Evolutionary conservation across 441 rosid species (phyloP), one percentile per base, ranked within the genome.

Genomic region (Erodium texanum): DNA sequence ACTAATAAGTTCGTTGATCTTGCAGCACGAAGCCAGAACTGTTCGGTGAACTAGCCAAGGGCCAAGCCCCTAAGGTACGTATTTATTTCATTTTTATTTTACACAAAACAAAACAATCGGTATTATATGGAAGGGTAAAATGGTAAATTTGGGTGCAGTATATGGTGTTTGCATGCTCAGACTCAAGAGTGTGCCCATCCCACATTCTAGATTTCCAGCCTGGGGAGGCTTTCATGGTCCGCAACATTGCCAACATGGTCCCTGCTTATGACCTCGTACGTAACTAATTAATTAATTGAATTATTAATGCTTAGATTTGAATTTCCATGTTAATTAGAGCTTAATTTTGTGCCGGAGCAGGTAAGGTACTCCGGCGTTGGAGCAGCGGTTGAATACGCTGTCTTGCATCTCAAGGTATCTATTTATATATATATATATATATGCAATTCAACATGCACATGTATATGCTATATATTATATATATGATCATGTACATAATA

Each of bases 131-230:
- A 23, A 7, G 27, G 29, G 27, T 41, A 38, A 24, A 50, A 11
- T 20, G 7, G 3, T 52, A 23, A 22, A 66, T 2, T 24, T 58
- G 43, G 65, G 15, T 72, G 81, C 92, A 93, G 99, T 94, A 70
- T 70, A 94, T 94, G 98, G 92, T 92, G 78, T 89, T 94, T 76
- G 97, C 98, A 0, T 94, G 99, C 89, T 86, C 97, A 3, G 98
- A 94, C 79, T 94, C 99, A 5, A 76, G 99, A 20, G 99, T 94
- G 29, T 94, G 97, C 82, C 97, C 99, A 56, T 92, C 98, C 1
- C 98, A 94, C 66, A 81, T 92, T 24, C 83, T 92, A 62, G 79
- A 90, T 77, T 85, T 95, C 24, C 92, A 95, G 38, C 99, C 99
- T 7, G 98, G 99, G 38, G 99, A 92, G 66, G 99, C 99, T 23